phyloP scores from a whole-genome alignment of 768 basidiomycete species.

The Leccinum pellstonianum region DNA sequence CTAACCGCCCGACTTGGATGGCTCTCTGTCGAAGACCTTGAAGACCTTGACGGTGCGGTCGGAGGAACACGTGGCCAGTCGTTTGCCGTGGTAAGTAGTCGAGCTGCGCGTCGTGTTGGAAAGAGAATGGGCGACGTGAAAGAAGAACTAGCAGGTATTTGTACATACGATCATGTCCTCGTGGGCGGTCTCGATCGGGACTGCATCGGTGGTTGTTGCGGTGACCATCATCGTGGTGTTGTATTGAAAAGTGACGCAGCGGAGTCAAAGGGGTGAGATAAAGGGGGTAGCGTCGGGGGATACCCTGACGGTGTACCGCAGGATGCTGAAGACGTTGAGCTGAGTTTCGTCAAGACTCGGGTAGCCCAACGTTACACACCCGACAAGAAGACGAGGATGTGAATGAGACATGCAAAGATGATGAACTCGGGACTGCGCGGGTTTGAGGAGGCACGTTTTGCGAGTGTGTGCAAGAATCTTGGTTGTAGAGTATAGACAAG shows the following conservation, averaged over 20 bases:
- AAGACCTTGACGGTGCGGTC: constrained; percentile 95
- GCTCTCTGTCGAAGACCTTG: constrained; percentile 87
- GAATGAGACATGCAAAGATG: too few relatives aligned
- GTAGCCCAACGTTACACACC: too few relatives aligned
- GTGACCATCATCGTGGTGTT: constrained; percentile 12
- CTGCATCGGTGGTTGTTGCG: constrained; percentile 60
- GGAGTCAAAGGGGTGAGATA: not conserved
- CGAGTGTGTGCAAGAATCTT: too few relatives aligned
- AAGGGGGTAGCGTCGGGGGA: too few relatives aligned
- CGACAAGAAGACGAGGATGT: too few relatives aligned
- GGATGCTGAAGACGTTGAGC: too few relatives aligned
- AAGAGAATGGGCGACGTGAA: not conserved
- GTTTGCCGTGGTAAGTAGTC: constrained; percentile 95
- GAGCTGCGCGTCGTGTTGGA: constrained; percentile 95
- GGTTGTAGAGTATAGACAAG: too few relatives aligned
- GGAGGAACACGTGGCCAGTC: constrained; percentile 94
- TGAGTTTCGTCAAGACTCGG: too few relatives aligned
- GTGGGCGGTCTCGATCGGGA: constrained; percentile 92
- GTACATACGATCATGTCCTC: constrained; percentile 92
- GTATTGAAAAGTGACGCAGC: not conserved
- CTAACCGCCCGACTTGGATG: constrained; percentile 64
- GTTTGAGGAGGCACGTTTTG: too few relatives aligned
- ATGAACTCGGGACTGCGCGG: too few relatives aligned
- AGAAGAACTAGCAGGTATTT: too few relatives aligned
- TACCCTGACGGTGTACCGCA: too few relatives aligned